Conservation (phyloP, 2,329 filamentous ascomycete species). For the Aspergillus calidoustus region DNA sequence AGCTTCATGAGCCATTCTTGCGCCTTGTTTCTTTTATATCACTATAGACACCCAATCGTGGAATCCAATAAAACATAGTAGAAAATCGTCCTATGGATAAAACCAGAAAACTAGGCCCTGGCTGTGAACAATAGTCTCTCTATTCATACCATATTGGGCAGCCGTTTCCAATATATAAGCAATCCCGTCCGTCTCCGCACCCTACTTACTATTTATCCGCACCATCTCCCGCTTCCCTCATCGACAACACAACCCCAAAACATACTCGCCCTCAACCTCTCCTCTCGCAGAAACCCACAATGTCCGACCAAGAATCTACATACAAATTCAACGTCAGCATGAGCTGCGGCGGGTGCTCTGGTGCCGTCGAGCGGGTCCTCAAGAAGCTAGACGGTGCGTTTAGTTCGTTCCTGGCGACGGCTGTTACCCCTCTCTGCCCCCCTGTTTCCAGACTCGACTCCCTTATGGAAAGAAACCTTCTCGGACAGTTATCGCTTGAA, state of each 20-base stretch:
- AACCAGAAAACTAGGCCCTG: background rate
- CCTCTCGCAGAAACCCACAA: conserved; percentile 9
- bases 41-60: background rate
- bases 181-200: background rate
- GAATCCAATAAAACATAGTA: background rate
- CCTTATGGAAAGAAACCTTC: background rate
- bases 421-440: conserved; percentile 1
- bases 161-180: background rate
- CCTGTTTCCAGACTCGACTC: background rate
- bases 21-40: background rate
- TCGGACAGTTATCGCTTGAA: background rate
- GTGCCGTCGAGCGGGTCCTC: conserved; percentile 87
- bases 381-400: conserved; percentile 84
- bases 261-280: conserved; percentile 8
- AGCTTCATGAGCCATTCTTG: conserved; percentile 15
- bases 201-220: background rate
- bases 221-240: background rate
- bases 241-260: background rate
- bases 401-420: background rate
- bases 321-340: conserved; percentile 97
- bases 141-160: no score
- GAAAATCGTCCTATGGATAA: no score
- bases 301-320: conserved; percentile 81
- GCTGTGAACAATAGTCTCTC: background rate
- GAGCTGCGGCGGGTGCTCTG: conserved; percentile 95